A percentile compares a stretch with the other conserved stretches of the same genome.
phyloP scores from a whole-genome alignment of 2,329 filamentous ascomycete genomes.

The Penicillium hesseltinei region DNA sequence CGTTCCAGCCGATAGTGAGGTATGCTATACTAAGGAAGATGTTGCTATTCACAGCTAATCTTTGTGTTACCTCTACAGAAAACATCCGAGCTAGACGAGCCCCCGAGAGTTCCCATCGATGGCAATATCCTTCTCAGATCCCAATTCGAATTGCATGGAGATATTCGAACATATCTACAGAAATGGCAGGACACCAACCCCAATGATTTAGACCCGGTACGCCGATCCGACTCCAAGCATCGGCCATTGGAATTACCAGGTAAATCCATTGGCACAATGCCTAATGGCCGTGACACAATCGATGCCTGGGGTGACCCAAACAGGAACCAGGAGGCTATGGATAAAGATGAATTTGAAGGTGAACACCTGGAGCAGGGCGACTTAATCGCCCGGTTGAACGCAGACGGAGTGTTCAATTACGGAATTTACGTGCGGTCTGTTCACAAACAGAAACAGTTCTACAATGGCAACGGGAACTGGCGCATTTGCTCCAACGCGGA shows the following conservation, averaged over 20 bases:
- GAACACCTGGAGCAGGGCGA: constrained; percentile 44
- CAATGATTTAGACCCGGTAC: constrained; percentile 32
- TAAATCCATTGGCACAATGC: constrained; percentile 33
- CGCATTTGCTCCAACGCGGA: constrained; percentile 36
- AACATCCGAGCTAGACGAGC: neutral
- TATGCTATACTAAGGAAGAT: neutral
- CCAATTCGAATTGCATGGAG: constrained; percentile 37
- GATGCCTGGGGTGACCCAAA: constrained; percentile 30
- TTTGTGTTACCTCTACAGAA: neutral
- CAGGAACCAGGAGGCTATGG: constrained; percentile 26
- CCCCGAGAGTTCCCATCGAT: neutral
- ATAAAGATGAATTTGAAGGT: constrained; percentile 33
- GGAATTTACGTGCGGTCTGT: constrained; percentile 45
- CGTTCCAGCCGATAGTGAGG: neutral
- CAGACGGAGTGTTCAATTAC: constrained; percentile 30
- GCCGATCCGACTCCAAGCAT: constrained; percentile 19
- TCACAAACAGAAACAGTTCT: constrained; percentile 45
- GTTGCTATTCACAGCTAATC: neutral
- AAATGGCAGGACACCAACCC: constrained; percentile 40
- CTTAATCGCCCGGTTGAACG: constrained; percentile 36
- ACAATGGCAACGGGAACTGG: constrained; percentile 45
- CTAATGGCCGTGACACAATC: constrained; percentile 32
- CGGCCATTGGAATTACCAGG: constrained; percentile 9
- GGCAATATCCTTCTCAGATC: constrained; percentile 31
- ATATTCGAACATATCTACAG: constrained; percentile 43